phyloP scores from a whole-genome alignment of 1,284 basidiomycete species.

The Melampsora americana region DNA sequence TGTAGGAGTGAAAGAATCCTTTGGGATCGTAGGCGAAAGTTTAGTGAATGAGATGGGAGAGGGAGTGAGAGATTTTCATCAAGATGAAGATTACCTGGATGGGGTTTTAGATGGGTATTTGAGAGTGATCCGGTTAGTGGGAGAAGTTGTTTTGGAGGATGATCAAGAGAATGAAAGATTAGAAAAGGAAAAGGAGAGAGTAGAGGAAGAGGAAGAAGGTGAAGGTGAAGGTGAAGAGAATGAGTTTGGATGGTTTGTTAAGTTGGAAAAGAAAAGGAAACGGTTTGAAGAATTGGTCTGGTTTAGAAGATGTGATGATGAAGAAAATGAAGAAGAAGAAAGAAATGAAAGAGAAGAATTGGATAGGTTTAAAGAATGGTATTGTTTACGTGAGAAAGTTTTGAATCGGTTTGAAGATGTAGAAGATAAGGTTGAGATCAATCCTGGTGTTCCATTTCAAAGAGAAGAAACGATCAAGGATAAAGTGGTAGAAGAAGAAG shows the following conservation, averaged over 20 bases:
- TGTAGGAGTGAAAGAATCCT: not conserved
- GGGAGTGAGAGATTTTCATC: not conserved
- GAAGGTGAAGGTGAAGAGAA: not conserved
- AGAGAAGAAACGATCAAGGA: not conserved
- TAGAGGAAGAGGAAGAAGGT: not conserved
- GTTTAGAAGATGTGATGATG: no score
- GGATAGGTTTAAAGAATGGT: not conserved
- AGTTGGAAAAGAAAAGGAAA: not conserved
- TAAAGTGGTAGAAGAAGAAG: not conserved
- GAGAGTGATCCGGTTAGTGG: not conserved
- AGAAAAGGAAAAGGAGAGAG: not conserved
- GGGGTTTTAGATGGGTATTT: not conserved
- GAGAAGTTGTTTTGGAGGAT: not conserved
- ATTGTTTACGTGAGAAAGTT: not conserved
- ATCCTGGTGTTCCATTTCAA: not conserved
- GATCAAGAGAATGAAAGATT: not conserved
- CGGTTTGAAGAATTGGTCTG: not conserved
- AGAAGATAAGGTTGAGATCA: not conserved
- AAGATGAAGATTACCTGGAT: not conserved
- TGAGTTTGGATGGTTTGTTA: not conserved
- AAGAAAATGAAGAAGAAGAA: no score
- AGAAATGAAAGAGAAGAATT: not conserved
- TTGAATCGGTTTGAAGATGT: not conserved
- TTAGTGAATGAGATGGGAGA: not conserved
- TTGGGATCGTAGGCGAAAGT: not conserved